These are phyloP conservation scores for Vitrella brassicaformis DNA, from an alignment of 73 alveolate genomes.

Conservation along the genomic window DNA sequence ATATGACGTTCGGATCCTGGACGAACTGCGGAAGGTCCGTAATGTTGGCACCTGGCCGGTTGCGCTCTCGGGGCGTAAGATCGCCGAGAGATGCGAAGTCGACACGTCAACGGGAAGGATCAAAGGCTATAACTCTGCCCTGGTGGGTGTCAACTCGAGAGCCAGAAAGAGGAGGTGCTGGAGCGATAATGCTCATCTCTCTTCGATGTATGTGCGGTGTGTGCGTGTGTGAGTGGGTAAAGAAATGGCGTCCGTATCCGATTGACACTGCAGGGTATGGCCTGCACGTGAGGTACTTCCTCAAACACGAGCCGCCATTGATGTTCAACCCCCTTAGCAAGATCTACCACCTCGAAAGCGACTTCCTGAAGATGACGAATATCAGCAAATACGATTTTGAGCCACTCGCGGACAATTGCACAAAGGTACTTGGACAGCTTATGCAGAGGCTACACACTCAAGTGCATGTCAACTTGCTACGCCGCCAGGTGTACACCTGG, in stretches of 20 bases:
- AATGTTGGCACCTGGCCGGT: neutral
- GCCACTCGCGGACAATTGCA: neutral
- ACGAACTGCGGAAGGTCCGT: neutral
- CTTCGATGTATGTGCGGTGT: too few species aligned
- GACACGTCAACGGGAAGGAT: neutral
- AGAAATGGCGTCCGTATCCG: too few species aligned
- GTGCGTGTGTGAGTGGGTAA: too few species aligned
- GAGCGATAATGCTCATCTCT: too few species aligned
- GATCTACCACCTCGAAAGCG: too few species aligned
- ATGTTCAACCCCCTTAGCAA: too few species aligned
- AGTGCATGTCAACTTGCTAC: neutral
- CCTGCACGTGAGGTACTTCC: neutral
- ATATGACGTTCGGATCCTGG: neutral
- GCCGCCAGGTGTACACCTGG: neutral
- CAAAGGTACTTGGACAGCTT: too few species aligned
- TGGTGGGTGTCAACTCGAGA: too few species aligned
- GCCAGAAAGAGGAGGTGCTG: too few species aligned
- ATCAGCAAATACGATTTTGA: neutral
- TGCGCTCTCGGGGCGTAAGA: neutral
- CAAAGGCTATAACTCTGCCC: too few species aligned
- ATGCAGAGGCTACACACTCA: neutral
- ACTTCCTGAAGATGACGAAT: neutral
- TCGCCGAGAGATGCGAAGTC: neutral
- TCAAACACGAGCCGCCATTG: too few species aligned
- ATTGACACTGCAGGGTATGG: neutral